Percentiles rank a stretch among this genome's conserved stretches.
Conservation (phyloP, 2,329 filamentous ascomycete species). For the Gyromitra esculenta region DNA sequence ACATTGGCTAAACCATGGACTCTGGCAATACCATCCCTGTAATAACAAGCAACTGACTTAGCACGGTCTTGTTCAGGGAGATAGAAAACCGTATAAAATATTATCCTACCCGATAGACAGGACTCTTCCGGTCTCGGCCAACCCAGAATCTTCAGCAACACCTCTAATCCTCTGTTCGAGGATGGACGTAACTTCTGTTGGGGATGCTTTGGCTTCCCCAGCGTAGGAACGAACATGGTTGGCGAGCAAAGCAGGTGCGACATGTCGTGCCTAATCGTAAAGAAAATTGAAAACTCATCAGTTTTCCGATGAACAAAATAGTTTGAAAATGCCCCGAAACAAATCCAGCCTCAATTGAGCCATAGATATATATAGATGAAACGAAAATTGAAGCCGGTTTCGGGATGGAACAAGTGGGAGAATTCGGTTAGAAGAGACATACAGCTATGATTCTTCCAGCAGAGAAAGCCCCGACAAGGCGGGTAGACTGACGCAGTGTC, state of each 20-base stretch:
- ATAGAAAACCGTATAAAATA: slow-evolving; percentile 48
- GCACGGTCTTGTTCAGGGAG: slow-evolving; percentile 58
- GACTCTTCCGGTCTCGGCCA: slow-evolving; percentile 98
- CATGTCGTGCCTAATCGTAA: slow-evolving; percentile 78
- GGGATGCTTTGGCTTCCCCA: slow-evolving; percentile 90
- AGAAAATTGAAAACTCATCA: slow-evolving; percentile 29
- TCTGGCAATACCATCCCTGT: slow-evolving; percentile 99
- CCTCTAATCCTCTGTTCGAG: slow-evolving; percentile 99
- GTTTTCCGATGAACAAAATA: slow-evolving; percentile 62
- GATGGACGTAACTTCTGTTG: slow-evolving; percentile 98
- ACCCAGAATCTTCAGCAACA: slow-evolving; percentile 93
- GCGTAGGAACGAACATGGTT: slow-evolving; percentile 87
- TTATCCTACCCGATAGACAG: slow-evolving; percentile 92
- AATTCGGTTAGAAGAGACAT: slow-evolving; percentile 68
- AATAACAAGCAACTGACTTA: slow-evolving; percentile 47
- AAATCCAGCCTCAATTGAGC: slow-evolving; percentile 62
- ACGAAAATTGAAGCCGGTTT: slow-evolving; percentile 59
- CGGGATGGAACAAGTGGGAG: slow-evolving; percentile 37
- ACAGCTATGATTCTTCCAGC: slow-evolving; percentile 92
- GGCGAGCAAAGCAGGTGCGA: slow-evolving; percentile 78
- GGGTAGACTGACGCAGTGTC: slow-evolving; percentile 95
- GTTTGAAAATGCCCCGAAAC: slow-evolving; percentile 59
- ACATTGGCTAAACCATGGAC: slow-evolving; percentile 99
- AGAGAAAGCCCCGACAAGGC: slow-evolving; percentile 93
- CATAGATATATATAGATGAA: slow-evolving; percentile 62